Base-by-base conservation (phyloP, 2,329 filamentous ascomycete genomes). In the Huntiella decipiens region DNA sequence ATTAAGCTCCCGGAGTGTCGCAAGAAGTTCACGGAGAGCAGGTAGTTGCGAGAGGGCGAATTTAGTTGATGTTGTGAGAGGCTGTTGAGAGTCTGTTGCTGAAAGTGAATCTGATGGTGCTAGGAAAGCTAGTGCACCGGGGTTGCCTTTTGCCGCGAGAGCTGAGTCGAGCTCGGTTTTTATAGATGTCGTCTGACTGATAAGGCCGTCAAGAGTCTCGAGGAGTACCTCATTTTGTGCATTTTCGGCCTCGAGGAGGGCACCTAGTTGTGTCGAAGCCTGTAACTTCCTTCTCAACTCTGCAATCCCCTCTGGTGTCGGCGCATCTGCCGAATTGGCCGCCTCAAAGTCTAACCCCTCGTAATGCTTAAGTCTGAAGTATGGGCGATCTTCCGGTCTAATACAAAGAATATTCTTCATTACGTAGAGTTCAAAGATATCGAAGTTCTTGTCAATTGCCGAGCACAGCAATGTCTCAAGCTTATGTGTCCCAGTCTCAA, bases 351-450 rank as follows among this genome's bases (percentile, higher is more conserved):
- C 70, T 15, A 76, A 57, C 1, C 67, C 83, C 59, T 86, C 76
- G 63, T 98, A 95, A 66, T 96, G 88, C 41, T 74, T 73, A 52
- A 98, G 66, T 45, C 80, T 69, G 52, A 96, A 78, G 75, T 82
- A 95, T 48, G 74, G 72, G 55, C 82, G 66, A 51, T 88, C 82
- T 22, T 78, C 74, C 42, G 74, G 74, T 33, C 60, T 59, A 35
- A 88, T 74, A 36, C 73, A 79, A 52, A 91, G 63, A 54, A 87
- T 82, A 58, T 95, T 95, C 53, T 85, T 71, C 66, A 98, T 69
- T 44, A 85, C 79, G 64, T 88, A 95, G 47, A 98, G 82, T 65
- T 91, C 83, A 55, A 88, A 80, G 52, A 81, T 77, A 65, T 91
- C 83, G 57, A 88, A 88, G 53, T 83, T 82, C 60, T 79, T 82